Conservation (phyloP, 2,329 filamentous ascomycete genomes). For the Sporothrix variecibatus region DNA sequence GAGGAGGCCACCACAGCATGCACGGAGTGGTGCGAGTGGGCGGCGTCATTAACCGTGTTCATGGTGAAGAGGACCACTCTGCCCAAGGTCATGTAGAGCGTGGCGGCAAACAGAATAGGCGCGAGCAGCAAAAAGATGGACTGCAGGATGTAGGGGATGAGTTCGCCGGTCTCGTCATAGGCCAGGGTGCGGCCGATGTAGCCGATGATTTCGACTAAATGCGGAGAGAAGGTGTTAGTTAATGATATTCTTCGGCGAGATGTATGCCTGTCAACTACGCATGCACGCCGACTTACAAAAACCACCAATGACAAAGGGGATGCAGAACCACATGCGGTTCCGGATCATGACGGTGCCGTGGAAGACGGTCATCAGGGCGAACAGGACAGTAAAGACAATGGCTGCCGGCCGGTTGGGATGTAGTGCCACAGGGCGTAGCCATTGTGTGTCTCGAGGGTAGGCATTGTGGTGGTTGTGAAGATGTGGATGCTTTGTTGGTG, state of each 20-base stretch:
- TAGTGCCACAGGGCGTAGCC: constrained; percentile 17
- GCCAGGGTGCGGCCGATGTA: constrained; percentile 32
- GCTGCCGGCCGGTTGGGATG: constrained; percentile 11
- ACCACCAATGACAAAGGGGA: constrained; percentile 28
- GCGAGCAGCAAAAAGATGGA: constrained; percentile 48
- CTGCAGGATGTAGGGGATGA: constrained; percentile 47
- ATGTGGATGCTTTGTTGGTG: too few relatives aligned
- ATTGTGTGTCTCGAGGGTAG: constrained; percentile 9
- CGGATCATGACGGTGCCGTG: background rate
- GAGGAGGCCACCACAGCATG: background rate
- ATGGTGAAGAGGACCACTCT: constrained; percentile 44
- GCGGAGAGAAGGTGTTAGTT: background rate
- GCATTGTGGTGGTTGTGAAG: background rate
- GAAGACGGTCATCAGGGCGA: background rate
- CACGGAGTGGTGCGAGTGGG: background rate
- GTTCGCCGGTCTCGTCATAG: constrained; percentile 36
- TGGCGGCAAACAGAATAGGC: constrained; percentile 51
- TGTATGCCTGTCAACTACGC: background rate
- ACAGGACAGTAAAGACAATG: constrained; percentile 3
- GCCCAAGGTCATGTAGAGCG: constrained; percentile 54
- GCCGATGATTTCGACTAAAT: constrained; percentile 24
- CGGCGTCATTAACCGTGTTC: constrained; percentile 12
- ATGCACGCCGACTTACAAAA: constrained; percentile 26
- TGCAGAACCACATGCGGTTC: constrained; percentile 25
- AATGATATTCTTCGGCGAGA: background rate